Evolutionary conservation across 305 asterid genomes (phyloP).

Genomic region (Fraxinus baroniana): DNA sequence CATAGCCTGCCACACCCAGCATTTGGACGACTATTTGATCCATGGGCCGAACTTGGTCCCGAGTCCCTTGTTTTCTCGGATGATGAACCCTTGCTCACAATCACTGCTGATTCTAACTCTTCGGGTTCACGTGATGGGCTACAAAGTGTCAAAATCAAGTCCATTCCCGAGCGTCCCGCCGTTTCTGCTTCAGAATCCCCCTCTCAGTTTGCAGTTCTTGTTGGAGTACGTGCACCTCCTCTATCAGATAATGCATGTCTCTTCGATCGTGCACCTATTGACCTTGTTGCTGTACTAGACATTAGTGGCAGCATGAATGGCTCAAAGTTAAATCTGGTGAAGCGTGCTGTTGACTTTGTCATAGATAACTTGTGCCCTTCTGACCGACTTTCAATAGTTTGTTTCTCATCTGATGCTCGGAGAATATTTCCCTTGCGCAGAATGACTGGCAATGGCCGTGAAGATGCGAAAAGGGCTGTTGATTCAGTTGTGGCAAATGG

Average conservation of each 20-base stretch:
- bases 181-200: slow-evolving; percentile 24
- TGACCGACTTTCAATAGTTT: slow-evolving; percentile 49
- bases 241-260: not conserved
- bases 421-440: slow-evolving; percentile 38
- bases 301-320: slow-evolving; percentile 44
- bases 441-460: slow-evolving; percentile 45
- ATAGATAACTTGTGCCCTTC: slow-evolving; percentile 45
- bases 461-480: slow-evolving; percentile 37
- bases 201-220: slow-evolving; percentile 29
- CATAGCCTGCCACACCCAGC: not conserved
- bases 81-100: slow-evolving; percentile 31
- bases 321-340: slow-evolving; percentile 30
- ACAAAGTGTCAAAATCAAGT: slow-evolving; percentile 20
- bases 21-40: not conserved
- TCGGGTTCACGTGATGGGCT: not conserved
- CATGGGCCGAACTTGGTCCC: not conserved
- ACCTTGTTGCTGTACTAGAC: slow-evolving; percentile 46
- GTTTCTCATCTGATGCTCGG: slow-evolving; percentile 32
- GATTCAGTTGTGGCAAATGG: slow-evolving; percentile 29
- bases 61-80: slow-evolving; percentile 16
- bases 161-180: slow-evolving; percentile 30
- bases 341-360: slow-evolving; percentile 46
- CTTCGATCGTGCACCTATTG: slow-evolving; percentile 33
- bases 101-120: not conserved
- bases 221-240: slow-evolving; percentile 33